These are phyloP conservation scores for Citrus hindsii DNA, from an alignment of 345 rosid species.

Conservation along the genomic window DNA sequence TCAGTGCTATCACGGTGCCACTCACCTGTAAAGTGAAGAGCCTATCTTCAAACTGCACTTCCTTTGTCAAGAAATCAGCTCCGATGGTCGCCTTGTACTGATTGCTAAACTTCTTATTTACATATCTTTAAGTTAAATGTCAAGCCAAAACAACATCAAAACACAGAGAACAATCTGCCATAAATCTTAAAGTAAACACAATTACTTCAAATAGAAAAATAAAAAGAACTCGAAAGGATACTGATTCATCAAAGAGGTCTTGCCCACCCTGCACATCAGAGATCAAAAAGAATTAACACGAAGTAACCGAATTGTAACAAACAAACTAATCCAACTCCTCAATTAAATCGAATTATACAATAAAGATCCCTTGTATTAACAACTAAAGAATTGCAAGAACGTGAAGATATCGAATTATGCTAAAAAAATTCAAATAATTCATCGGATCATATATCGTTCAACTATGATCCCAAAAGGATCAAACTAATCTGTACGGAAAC, in stretches of 20 bases:
- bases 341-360: not conserved
- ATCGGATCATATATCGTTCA: slow-evolving; percentile 3
- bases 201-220: not conserved
- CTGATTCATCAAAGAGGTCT: slow-evolving; percentile 98
- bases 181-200: not conserved
- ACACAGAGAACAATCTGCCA: not conserved
- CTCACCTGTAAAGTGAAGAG: slow-evolving; percentile 93
- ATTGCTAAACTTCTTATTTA: slow-evolving; percentile 88
- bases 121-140: slow-evolving; percentile 58
- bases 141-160: slow-evolving; percentile 20
- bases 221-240: slow-evolving; percentile 38
- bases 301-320: not conserved
- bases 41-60: slow-evolving; percentile 88
- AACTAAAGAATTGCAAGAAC: too few relatives aligned
- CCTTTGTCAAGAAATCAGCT: slow-evolving; percentile 93
- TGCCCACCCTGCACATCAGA: slow-evolving; percentile 75
- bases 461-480: slow-evolving; percentile 11
- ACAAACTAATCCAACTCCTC: not conserved
- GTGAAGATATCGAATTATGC: not conserved
- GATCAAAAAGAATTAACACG: not conserved
- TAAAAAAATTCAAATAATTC: not conserved
- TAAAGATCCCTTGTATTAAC: too few relatives aligned
- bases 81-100: slow-evolving; percentile 97
- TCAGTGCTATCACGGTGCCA: not conserved
- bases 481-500: not conserved